Conservation (phyloP, 23 red algal species). For the Cyanidioschyzon merolae region DNA sequence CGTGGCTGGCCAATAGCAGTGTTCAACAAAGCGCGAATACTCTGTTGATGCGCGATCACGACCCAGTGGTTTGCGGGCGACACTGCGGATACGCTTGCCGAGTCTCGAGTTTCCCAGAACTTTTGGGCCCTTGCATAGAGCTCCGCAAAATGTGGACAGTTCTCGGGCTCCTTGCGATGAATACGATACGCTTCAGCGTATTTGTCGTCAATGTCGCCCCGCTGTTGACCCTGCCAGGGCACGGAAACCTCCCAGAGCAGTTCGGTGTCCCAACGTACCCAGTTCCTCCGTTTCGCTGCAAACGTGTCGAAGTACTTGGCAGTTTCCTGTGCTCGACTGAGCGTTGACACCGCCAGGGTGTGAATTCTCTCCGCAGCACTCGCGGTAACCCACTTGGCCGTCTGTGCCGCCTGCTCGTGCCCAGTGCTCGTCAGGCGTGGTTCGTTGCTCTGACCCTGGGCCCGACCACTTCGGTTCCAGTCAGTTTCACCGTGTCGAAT, state of each 20-base stretch:
- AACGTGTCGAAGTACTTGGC: background rate
- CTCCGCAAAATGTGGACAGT: background rate
- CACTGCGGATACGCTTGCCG: too few species aligned
- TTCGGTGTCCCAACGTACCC: background rate
- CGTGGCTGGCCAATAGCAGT: background rate
- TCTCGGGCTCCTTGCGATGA: background rate
- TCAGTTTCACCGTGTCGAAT: constrained; percentile 9
- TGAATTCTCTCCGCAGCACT: background rate
- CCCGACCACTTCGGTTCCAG: background rate
- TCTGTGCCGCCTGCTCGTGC: background rate
- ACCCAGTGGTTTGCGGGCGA: background rate
- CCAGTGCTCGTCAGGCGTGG: background rate
- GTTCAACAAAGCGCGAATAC: background rate
- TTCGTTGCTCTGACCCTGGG: background rate
- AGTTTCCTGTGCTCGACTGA: background rate
- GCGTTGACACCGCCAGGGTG: background rate
- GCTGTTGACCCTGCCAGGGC: background rate
- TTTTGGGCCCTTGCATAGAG: background rate
- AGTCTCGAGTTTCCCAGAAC: background rate
- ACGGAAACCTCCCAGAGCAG: constrained; percentile 4
- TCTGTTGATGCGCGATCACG: constrained; percentile 8
- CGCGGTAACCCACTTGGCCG: background rate
- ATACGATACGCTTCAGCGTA: background rate
- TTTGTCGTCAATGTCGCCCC: background rate
- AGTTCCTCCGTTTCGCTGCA: background rate